Base-by-base conservation (phyloP, 805 yeast species). In the Saccharomycopsis fermentans region DNA sequence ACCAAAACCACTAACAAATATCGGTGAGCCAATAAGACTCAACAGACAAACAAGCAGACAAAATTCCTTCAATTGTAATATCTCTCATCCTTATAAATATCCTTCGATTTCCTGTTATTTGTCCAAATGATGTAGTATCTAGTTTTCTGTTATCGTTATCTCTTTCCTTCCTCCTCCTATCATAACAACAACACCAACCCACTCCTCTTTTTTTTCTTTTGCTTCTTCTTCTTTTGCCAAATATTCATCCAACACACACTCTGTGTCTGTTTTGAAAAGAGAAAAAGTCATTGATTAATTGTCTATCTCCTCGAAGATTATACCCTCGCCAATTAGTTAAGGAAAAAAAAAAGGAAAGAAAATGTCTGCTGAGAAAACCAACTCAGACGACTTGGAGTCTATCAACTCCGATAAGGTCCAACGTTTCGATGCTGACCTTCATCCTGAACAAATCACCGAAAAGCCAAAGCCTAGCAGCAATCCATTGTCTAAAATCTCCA, bases 401-500 rank as follows among this genome's bases (percentile, higher is more conserved):
- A 19, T 32, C 16, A 37, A 55, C 51, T 55, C 57, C 8, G 54
- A 55, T 11, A 48, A 55, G 17, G 57, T 55, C 51, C 34, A 43
- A 34, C 40, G 48, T 55, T 55, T 34, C 51, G 57, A 55, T 29
- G 54, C 57, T 32, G 27, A 35, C 17, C 35, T 47, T 26, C 53
- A 55, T 34, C 57, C 53, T 21, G 47, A 47, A 43, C 43, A 24
- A 19, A 43, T 48, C 39, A 55, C 53, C 51, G 48, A 55, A 6
- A 47, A 47, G 24, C 50, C 24, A 43, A 43, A 43, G 50, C 17
- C 50, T 43, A 24, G 50, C 12, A 21, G 29, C 29, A 55, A 55
- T 21, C 51, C 57, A 12, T 19, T 55, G n/a, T 57, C 59, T 6
- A 53, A 37, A 26, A 35, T 53, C 24, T 57, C 55, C 16, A 40